A percentile compares a stretch with the other conserved stretches of the same genome.
Conservation (phyloP, 129 eudicot species). For the Chrysanthemum lavandulifolium region DNA sequence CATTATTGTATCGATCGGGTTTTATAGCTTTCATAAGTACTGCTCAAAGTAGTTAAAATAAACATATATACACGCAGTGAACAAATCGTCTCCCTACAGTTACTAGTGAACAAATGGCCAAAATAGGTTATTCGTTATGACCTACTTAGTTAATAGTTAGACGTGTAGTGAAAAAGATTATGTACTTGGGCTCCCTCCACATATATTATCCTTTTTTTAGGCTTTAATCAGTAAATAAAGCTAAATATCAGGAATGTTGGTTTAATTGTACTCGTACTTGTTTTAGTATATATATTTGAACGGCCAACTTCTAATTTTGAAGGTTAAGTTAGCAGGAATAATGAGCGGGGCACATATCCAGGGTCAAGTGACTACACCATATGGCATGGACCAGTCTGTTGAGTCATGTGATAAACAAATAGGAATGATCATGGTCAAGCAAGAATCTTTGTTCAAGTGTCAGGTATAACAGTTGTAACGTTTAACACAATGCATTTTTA, state of each 20-base stretch:
- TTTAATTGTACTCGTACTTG: neutral
- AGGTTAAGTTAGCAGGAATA: constrained; percentile 12
- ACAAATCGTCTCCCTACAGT: neutral
- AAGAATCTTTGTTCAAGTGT: constrained; percentile 1
- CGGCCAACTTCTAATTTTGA: neutral
- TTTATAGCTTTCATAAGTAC: neutral
- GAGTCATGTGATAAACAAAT: constrained; percentile 2
- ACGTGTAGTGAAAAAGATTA: too few relatives aligned
- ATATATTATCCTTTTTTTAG: neutral
- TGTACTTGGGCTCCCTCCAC: neutral
- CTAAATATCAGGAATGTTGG: neutral
- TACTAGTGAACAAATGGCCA: neutral
- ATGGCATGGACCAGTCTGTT: neutral
- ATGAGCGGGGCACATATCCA: constrained; percentile 3
- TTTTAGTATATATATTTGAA: neutral
- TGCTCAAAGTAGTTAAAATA: constrained; percentile 3
- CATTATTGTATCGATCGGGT: neutral
- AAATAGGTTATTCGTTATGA: neutral
- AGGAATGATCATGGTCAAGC: constrained; percentile 13
- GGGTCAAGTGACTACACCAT: neutral
- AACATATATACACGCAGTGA: neutral
- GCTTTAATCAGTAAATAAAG: constrained; percentile 2
- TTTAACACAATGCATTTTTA: neutral
- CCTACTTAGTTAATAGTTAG: neutral
- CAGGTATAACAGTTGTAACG: constrained; percentile 17